These are phyloP conservation scores for Podospora conica DNA, from an alignment of 495 filamentous ascomycete genomes.

Conservation along the genomic window DNA sequence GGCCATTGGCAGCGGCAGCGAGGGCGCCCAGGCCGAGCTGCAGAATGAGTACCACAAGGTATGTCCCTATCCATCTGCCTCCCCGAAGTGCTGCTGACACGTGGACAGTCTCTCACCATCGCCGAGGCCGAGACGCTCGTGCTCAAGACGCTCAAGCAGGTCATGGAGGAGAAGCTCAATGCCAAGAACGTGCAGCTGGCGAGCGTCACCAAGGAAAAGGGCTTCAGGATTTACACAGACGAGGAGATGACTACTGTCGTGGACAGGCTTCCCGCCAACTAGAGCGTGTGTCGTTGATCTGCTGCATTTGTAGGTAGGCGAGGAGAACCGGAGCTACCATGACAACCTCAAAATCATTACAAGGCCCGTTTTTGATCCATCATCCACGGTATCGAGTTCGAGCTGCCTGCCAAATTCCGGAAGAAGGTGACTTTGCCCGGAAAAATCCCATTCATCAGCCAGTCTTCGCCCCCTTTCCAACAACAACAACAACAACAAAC, in stretches of 20 bases:
- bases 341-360: background rate
- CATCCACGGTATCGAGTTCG: background rate
- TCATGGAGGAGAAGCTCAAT: conserved; percentile 99
- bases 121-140: conserved; percentile 90
- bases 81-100: conserved; percentile 13
- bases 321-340: background rate
- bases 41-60: conserved; percentile 97
- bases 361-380: background rate
- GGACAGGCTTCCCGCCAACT: conserved; percentile 58
- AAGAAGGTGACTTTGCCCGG: background rate
- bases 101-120: conserved; percentile 70
- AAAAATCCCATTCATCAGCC: background rate
- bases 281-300: conserved; percentile 1
- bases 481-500: background rate
- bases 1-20: conserved; percentile 92
- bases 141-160: conserved; percentile 97
- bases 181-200: conserved; percentile 97
- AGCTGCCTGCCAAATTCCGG: background rate
- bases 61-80: conserved; percentile 2
- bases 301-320: background rate
- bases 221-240: conserved; percentile 95
- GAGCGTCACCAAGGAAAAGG: conserved; percentile 94
- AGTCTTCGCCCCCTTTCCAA: background rate
- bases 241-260: conserved; percentile 93
- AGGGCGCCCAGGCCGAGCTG: conserved; percentile 94